These are phyloP conservation scores for Cinchona pubescens DNA, from an alignment of 257 asterid genomes.

Conservation along the genomic window DNA sequence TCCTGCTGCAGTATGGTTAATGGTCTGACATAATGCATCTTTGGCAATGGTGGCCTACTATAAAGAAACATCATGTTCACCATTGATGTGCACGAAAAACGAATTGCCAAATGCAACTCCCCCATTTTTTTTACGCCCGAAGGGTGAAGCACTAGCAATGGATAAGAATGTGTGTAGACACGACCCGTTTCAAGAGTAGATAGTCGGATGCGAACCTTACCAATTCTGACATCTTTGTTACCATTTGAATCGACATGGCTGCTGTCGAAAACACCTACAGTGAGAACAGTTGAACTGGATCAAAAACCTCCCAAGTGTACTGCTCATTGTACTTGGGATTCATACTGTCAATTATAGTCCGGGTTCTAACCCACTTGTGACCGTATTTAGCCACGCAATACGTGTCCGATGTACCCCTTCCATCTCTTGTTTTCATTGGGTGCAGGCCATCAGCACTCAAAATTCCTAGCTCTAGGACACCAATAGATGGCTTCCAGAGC, in stretches of 20 bases:
- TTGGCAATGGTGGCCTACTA: constrained; percentile 72
- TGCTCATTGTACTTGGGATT: constrained; percentile 94
- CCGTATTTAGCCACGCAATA: constrained; percentile 88
- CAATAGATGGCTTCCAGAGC: constrained; percentile 88
- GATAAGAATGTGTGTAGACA: constrained; percentile 80
- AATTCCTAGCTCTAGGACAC: constrained; percentile 71
- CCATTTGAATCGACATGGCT: constrained; percentile 46
- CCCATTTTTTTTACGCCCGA: constrained; percentile 96
- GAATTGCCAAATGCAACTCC: constrained; percentile 83
- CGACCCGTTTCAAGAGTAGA: constrained; percentile 83
- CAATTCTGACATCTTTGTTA: constrained; percentile 55
- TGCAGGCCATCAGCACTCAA: constrained; percentile 63
- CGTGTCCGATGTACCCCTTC: constrained; percentile 68
- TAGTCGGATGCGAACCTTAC: constrained; percentile 79
- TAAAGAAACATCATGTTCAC: constrained; percentile 59
- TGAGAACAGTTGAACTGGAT: constrained; percentile 90
- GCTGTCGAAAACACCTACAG: constrained; percentile 80
- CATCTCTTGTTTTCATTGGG: constrained; percentile 71
- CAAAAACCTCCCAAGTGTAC: constrained; percentile 91
- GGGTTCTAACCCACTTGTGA: constrained; percentile 84
- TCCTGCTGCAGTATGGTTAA: constrained; percentile 61
- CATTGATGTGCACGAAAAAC: constrained; percentile 74
- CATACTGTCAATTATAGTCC: constrained; percentile 71
- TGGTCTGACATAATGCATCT: constrained; percentile 83
- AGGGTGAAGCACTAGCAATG: constrained; percentile 70